Evolutionary conservation across 139 green algal genomes (phyloP).

Genomic region (Penium margaritaceum): DNA sequence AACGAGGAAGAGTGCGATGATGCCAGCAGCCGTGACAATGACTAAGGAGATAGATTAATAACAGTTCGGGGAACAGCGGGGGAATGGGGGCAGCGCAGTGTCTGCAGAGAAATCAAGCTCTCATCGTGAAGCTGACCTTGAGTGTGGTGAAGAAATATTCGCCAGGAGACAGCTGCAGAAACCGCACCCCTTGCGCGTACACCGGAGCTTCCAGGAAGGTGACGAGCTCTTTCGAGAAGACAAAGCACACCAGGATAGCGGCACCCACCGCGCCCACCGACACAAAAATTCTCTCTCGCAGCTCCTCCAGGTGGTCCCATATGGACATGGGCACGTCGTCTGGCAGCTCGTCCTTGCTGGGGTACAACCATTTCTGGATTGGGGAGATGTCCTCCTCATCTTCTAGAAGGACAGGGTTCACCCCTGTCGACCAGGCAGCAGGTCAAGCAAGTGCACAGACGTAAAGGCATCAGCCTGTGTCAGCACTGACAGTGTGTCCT

Average conservation of each 20-base stretch:
- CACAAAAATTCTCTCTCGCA: conserved; percentile 72
- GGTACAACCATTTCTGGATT: conserved; percentile 64
- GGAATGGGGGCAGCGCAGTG: too few relatives aligned
- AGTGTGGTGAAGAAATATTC: conserved; percentile 98
- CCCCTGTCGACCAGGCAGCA: too few relatives aligned
- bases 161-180: conserved; percentile 92
- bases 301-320: conserved; percentile 94
- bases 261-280: conserved; percentile 50
- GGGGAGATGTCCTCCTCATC: conserved; percentile 19
- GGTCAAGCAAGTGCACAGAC: too few relatives aligned
- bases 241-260: conserved; percentile 80
- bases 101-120: too few relatives aligned
- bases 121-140: too few relatives aligned
- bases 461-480: too few relatives aligned
- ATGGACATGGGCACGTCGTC: conserved; percentile 85
- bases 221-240: conserved; percentile 73
- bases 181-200: conserved; percentile 76
- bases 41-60: too few relatives aligned
- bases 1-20: too few relatives aligned
- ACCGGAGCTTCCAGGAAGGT: conserved; percentile 92
- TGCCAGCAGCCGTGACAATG: too few relatives aligned
- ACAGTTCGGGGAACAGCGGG: too few relatives aligned
- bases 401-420: neutral
- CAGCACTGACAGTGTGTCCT: too few relatives aligned
- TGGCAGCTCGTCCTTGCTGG: conserved; percentile 70